These are phyloP conservation scores for Psidium guajava DNA, from an alignment of 345 rosid species.

Conservation along the genomic window DNA sequence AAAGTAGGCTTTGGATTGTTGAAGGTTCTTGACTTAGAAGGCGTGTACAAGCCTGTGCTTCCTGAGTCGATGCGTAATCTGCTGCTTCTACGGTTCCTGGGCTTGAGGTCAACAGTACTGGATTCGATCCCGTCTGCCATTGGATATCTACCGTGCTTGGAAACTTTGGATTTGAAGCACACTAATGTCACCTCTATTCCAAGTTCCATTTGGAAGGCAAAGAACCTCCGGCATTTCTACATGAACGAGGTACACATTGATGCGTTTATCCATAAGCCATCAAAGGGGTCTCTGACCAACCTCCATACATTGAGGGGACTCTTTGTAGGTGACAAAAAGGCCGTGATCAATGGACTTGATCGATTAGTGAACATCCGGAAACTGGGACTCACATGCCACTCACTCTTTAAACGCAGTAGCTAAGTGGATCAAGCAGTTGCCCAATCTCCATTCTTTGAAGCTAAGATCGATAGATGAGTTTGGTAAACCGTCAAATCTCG, in stretches of 20 bases:
- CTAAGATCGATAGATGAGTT: conserved; percentile 18
- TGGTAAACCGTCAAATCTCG: conserved; percentile 10
- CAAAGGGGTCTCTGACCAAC: neutral
- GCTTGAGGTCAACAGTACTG: conserved; percentile 19
- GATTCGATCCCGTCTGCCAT: conserved; percentile 18
- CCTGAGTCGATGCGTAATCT: conserved; percentile 10
- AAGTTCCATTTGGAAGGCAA: conserved; percentile 10
- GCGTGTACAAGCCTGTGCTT: conserved; percentile 19
- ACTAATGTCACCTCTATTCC: conserved; percentile 19
- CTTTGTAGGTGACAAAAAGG: conserved; percentile 4
- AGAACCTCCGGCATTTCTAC: conserved; percentile 14
- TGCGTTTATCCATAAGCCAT: neutral
- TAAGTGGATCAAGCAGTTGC: neutral
- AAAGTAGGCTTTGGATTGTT: conserved; percentile 6
- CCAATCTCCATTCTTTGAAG: conserved; percentile 12
- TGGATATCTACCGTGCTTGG: conserved; percentile 8
- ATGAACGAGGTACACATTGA: conserved; percentile 10
- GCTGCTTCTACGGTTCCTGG: conserved; percentile 8
- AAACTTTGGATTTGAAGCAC: conserved; percentile 27
- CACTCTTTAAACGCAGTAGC: neutral
- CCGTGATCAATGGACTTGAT: neutral
- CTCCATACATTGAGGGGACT: conserved; percentile 21
- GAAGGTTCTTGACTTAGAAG: conserved; percentile 22
- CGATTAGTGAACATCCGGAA: conserved; percentile 3
- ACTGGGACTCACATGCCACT: conserved; percentile 23